These are phyloP conservation scores for Nakazawaea anatomiae DNA, from an alignment of 805 yeast species.

Conservation along the genomic window DNA sequence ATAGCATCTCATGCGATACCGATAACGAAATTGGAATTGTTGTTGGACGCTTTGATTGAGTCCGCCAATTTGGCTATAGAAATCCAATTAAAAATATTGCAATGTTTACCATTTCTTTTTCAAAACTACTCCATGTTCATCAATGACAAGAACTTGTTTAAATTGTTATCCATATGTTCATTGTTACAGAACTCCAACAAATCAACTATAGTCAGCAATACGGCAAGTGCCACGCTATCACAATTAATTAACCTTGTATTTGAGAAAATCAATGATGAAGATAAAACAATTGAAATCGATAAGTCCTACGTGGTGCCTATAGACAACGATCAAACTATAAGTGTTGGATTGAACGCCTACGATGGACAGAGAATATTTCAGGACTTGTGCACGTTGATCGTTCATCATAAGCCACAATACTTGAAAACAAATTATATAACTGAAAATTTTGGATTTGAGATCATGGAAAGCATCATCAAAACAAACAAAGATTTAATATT, in stretches of 20 bases:
- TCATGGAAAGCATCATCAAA: constrained; percentile 71
- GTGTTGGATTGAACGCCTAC: constrained; percentile 46
- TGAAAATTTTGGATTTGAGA: constrained; percentile 70
- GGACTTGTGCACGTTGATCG: constrained; percentile 68
- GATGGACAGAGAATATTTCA: constrained; percentile 68
- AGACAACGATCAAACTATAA: constrained; percentile 37
- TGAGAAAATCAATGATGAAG: constrained; percentile 52
- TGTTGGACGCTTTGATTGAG: constrained; percentile 64
- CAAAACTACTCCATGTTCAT: constrained; percentile 55
- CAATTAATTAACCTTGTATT: constrained; percentile 76
- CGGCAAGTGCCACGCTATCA: constrained; percentile 90
- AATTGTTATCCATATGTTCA: constrained; percentile 63
- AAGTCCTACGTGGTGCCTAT: constrained; percentile 28
- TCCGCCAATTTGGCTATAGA: constrained; percentile 75
- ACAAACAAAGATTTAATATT: constrained; percentile 55
- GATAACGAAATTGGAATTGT: constrained; percentile 38
- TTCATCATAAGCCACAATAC: constrained; percentile 48
- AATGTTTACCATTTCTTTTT: constrained; percentile 70
- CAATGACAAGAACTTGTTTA: constrained; percentile 48
- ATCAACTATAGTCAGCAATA: constrained; percentile 72
- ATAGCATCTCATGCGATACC: constrained; percentile 53
- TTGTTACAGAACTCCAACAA: constrained; percentile 64
- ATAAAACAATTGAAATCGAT: constrained; percentile 18
- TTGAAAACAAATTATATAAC: constrained; percentile 48
- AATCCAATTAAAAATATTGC: constrained; percentile 80